phyloP scores from a whole-genome alignment of 2,329 filamentous ascomycete genomes.

The Claviceps sp. region DNA sequence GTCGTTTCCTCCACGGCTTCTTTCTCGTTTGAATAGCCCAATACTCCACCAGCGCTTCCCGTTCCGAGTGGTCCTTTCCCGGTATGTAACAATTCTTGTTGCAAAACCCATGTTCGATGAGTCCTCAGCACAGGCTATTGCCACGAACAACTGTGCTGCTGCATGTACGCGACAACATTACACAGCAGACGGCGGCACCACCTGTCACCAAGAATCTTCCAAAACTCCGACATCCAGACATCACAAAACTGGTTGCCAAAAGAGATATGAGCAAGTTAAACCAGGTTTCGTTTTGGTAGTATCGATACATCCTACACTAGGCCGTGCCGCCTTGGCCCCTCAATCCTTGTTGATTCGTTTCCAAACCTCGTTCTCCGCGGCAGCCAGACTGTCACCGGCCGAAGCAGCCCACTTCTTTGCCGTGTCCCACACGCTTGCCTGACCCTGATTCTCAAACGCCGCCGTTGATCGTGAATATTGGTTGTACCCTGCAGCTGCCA shows the following conservation, averaged over 20 bases:
- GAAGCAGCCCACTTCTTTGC: constrained; percentile 45
- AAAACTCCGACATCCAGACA: background rate
- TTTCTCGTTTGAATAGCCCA: background rate
- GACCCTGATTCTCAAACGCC: constrained; percentile 15
- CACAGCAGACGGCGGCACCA: background rate
- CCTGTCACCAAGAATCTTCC: background rate
- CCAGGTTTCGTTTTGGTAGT: constrained; percentile 1
- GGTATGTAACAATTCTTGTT: background rate
- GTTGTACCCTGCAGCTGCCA: constrained; percentile 36
- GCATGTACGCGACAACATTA: background rate
- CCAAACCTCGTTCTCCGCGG: constrained; percentile 49
- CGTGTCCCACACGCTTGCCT: constrained; percentile 38
- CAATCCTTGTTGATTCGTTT: constrained; percentile 46
- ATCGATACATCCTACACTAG: background rate
- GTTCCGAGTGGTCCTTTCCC: background rate
- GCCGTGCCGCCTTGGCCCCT: background rate
- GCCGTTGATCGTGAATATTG: constrained; percentile 31
- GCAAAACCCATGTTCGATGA: constrained; percentile 1
- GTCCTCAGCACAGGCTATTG: background rate
- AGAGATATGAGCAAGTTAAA: background rate
- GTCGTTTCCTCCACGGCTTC: background rate
- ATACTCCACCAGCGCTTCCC: background rate
- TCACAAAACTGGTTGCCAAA: background rate
- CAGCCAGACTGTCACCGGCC: constrained; percentile 43
- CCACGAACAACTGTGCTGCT: background rate